Base-by-base conservation (phyloP, 2,329 filamentous ascomycete genomes). In the Cordyceps javanica region DNA sequence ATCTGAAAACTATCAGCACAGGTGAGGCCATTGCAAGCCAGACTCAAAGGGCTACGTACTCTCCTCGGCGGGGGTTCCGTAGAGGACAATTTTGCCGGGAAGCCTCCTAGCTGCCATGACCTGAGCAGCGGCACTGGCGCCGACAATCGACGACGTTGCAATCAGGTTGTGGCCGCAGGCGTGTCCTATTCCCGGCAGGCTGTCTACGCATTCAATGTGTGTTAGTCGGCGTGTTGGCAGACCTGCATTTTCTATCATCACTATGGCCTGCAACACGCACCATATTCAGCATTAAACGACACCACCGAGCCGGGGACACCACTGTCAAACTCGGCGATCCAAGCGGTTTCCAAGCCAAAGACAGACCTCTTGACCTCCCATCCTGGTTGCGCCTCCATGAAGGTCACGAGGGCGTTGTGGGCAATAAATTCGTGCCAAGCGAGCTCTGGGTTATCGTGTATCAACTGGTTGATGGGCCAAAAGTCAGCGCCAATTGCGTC, bases 151-250 rank as follows among this genome's bases (percentile, higher is more conserved):
- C 3, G 76, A 73, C 0, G 72, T 76, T 5, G 78, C 77, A 55
- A 82, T 81, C 38, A 81, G 71, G 60, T 82, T 82, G 67, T 82
- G 80, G 4, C 80, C 80, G 57, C 80, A 82, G 8, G 78, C 77
- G 62, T 82, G 79, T 36, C 78, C 78, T 8, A 81, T 72, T 1
- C 71, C 74, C 1, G 78, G 75, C 3, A 82, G 70, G 3, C 78
- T 77, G 62, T 82, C 77, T 76, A 25, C 1, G 62, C 25, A 23
- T 38, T 83, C 77, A 42, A 76, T 75, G 57, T 70, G 16, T n/a
- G n/a, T n/a, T n/a, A n/a, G n/a, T n/a, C n/a, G n/a, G n/a, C n/a
- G n/a, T n/a, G 16, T 46, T 30, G 70, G 59, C 81, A 78, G 38
- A 78, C n/a, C n/a, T 62, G 60, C 73, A 80, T 0, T n/a, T 51